Base-by-base conservation (phyloP, 2,329 filamentous ascomycete species). In the Parasarocladium wereldwijsianum region DNA sequence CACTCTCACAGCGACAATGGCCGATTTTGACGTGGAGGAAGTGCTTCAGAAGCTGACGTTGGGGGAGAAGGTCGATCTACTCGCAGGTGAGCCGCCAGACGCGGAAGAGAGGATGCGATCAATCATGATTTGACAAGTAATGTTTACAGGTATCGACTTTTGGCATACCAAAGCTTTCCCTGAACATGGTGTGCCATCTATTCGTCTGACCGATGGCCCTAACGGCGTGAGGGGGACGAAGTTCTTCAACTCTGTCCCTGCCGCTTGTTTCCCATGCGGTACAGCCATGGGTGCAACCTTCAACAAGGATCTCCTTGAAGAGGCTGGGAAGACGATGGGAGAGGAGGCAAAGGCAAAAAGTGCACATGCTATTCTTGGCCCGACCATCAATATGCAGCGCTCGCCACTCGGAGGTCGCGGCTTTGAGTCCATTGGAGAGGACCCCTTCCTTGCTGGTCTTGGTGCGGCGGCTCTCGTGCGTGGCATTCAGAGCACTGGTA, bases 211-310 rank as follows among this genome's bases (percentile, higher is more conserved):
- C 21, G 76, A 82, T 40, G 76, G 76, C 0, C 77, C 77, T 21
- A 80, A 79, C 46, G 76, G 76, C 29, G 66, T 76, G 19, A 62
- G 76, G 38, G 76, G 75, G 29, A 72, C 67, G 26, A 70, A 67
- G 40, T 79, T 77, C 58, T 79, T 80, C 52, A 69, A 73, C 39
- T 70, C 74, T 31, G 52, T 62, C 18, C 60, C 58, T 15, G 64
- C 70, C 2, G 69, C 69, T n/a, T 73, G 69, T 41, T 64, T 75
- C 38, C 69, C 70, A 8, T 72, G 68, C 36, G 67, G 66, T 14
- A 70, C 67, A 0, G 63, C 57, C 2, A 54, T 75, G 5, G 70
- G 64, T 17, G 57, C 70, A 4, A 73, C 69, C 15, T 75, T 66
- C 44, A 70, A 75, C 46, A 49, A 53, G 17, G 47, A 58, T 5